Evolutionary conservation across 1,284 basidiomycete genomes (phyloP).

Genomic region (Irpex lacteus): DNA sequence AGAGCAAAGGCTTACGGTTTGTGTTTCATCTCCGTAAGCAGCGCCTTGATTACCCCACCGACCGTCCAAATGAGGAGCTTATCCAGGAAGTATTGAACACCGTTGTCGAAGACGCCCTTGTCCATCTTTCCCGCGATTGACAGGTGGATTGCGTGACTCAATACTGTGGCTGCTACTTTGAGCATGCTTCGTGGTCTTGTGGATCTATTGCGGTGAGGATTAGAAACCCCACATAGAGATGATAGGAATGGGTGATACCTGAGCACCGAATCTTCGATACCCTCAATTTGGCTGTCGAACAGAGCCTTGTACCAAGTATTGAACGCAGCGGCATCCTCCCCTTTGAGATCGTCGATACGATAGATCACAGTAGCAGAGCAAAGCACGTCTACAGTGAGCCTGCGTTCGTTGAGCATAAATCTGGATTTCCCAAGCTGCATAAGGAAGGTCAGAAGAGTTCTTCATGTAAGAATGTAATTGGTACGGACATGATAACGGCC

Average conservation of each 20-base stretch:
- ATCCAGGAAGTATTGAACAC: conserved; percentile 72
- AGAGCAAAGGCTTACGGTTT: conserved; percentile 41
- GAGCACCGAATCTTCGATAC: conserved; percentile 77
- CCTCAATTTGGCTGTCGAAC: conserved; percentile 74
- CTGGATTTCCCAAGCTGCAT: conserved; percentile 12
- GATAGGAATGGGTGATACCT: conserved; percentile 40
- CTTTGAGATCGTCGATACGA: conserved; percentile 39
- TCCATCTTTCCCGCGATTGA: conserved; percentile 55
- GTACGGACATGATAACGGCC: conserved; percentile 58
- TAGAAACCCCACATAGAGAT: background rate
- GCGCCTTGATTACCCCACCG: conserved; percentile 62
- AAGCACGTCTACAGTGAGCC: conserved; percentile 50
- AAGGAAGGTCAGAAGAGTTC: conserved; percentile 28
- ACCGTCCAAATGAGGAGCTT: conserved; percentile 77
- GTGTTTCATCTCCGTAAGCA: conserved; percentile 58
- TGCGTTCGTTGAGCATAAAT: conserved; percentile 37
- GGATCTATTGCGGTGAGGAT: conserved; percentile 39
- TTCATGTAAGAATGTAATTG: background rate
- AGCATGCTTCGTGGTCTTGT: conserved; percentile 68
- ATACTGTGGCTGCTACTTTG: conserved; percentile 62
- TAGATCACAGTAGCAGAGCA: conserved; percentile 45
- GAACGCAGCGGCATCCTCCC: conserved; percentile 51
- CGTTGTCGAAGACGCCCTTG: conserved; percentile 63
- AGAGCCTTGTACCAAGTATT: conserved; percentile 69
- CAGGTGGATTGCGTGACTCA: conserved; percentile 56